phyloP scores from a whole-genome alignment of 148 eudicot genomes.

The Rhododendron ovatum region DNA sequence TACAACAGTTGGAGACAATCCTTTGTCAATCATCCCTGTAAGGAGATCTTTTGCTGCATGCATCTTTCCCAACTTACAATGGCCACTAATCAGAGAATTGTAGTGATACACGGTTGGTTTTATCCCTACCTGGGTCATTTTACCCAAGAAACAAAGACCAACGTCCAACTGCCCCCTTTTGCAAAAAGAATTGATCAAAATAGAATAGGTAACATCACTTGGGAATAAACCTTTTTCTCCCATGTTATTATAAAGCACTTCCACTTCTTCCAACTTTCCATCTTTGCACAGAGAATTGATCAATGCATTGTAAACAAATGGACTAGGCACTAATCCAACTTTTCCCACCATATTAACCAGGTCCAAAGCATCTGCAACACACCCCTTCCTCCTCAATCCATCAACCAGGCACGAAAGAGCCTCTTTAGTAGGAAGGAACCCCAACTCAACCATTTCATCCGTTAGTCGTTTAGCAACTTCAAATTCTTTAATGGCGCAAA shows the following conservation, averaged over 20 bases:
- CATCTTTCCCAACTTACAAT: slow-evolving; percentile 60
- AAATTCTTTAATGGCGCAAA: slow-evolving; percentile 50
- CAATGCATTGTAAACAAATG: slow-evolving; percentile 59
- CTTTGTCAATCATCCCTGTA: slow-evolving; percentile 49
- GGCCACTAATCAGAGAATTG: slow-evolving; percentile 65
- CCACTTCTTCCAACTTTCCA: slow-evolving; percentile 58
- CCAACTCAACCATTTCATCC: slow-evolving; percentile 60
- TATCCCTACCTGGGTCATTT: slow-evolving; percentile 47
- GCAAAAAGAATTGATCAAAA: slow-evolving; percentile 56
- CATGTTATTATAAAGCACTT: slow-evolving; percentile 45
- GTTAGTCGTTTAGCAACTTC: slow-evolving; percentile 33
- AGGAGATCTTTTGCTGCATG: slow-evolving; percentile 42
- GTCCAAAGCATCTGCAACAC: slow-evolving; percentile 40
- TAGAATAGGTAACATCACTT: slow-evolving; percentile 59
- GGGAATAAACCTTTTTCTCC: slow-evolving; percentile 46
- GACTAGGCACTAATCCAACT: slow-evolving; percentile 48
- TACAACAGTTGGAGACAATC: slow-evolving; percentile 58
- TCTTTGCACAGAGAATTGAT: slow-evolving; percentile 62
- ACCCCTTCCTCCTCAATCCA: slow-evolving; percentile 67
- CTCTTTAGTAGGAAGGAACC: slow-evolving; percentile 60
- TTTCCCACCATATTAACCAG: slow-evolving; percentile 42
- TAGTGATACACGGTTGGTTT: slow-evolving; percentile 47
- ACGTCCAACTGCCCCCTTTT: slow-evolving; percentile 51
- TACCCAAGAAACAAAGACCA: slow-evolving; percentile 40
- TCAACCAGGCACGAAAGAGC: slow-evolving; percentile 64